These are phyloP conservation scores for Aspergillus pseudoviridinutans DNA, from an alignment of 2,329 filamentous ascomycete genomes.

Conservation along the genomic window DNA sequence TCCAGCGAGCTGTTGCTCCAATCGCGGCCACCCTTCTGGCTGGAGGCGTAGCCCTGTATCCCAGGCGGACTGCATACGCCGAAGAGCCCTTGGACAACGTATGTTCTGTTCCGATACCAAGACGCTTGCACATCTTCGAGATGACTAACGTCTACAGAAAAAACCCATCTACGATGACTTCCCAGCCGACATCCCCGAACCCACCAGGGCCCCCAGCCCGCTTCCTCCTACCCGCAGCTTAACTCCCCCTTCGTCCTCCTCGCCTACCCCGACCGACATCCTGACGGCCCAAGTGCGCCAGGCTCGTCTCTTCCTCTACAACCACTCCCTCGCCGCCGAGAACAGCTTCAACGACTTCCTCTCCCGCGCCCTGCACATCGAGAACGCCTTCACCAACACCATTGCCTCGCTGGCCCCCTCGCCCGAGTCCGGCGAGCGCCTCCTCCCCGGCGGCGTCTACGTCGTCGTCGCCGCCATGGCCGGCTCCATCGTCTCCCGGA, in stretches of 20 bases:
- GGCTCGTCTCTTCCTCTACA: slow-evolving; percentile 75
- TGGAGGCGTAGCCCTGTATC: slow-evolving; percentile 38
- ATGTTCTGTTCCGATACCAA: slow-evolving; percentile 13
- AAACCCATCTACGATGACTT: slow-evolving; percentile 45
- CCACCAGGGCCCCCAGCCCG: slow-evolving; percentile 3
- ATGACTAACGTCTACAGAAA: slow-evolving; percentile 21
- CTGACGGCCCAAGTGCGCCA: slow-evolving; percentile 77
- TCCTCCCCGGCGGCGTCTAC: slow-evolving; percentile 87
- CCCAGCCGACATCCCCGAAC: slow-evolving; percentile 28
- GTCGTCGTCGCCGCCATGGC: slow-evolving; percentile 94
- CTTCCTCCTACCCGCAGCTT: slow-evolving; percentile 10
- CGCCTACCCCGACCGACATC: slow-evolving; percentile 81
- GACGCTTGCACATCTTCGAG: not conserved
- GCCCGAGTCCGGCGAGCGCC: slow-evolving; percentile 77
- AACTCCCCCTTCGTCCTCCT: slow-evolving; percentile 23
- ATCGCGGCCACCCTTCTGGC: slow-evolving; percentile 39
- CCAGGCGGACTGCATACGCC: slow-evolving; percentile 39
- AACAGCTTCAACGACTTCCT: slow-evolving; percentile 78
- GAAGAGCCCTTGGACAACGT: slow-evolving; percentile 38
- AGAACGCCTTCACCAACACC: slow-evolving; percentile 85
- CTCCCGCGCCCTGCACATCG: slow-evolving; percentile 75
- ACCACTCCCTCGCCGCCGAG: slow-evolving; percentile 69
- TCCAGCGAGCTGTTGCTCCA: slow-evolving; percentile 37
- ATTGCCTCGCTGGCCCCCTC: slow-evolving; percentile 83
- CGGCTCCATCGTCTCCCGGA: slow-evolving; percentile 83